A percentile compares a stretch with the other conserved stretches of the same genome.
phyloP scores from a whole-genome alignment of 495 filamentous ascomycete genomes.

The Aspergillus haitiensis region DNA sequence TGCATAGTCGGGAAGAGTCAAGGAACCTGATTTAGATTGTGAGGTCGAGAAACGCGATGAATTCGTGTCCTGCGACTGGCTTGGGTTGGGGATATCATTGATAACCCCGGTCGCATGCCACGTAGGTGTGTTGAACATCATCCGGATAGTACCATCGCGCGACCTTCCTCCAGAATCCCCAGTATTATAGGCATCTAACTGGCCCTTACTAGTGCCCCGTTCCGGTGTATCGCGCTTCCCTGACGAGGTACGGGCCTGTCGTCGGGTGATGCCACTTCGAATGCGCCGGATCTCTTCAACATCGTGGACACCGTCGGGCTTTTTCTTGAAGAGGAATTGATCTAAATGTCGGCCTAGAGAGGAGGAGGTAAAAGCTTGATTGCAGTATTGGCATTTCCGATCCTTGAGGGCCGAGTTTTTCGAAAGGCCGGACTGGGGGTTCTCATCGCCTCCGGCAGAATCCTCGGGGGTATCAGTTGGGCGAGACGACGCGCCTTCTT shows the following conservation, averaged over 20 bases:
- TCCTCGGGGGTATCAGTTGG: conserved; percentile 49
- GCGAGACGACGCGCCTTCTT: conserved; percentile 26
- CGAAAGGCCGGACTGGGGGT: conserved; percentile 30
- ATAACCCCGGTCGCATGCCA: conserved; percentile 84
- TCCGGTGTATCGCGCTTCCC: conserved; percentile 56
- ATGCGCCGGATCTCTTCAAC: conserved; percentile 82
- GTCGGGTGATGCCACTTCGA: conserved; percentile 77
- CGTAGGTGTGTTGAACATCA: conserved; percentile 60
- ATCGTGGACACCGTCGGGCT: conserved; percentile 84
- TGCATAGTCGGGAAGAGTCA: conserved; percentile 56
- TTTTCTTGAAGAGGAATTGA: conserved; percentile 84
- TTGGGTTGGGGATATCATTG: conserved; percentile 64
- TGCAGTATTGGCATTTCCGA: conserved; percentile 80
- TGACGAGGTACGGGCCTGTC: conserved; percentile 67
- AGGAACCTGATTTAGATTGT: conserved; percentile 45
- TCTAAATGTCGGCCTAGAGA: conserved; percentile 91
- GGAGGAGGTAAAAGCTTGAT: conserved; percentile 84
- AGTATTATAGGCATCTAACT: conserved; percentile 27
- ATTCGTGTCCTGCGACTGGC: conserved; percentile 36
- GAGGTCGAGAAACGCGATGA: conserved; percentile 41
- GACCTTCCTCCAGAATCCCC: conserved; percentile 32
- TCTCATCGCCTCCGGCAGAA: conserved; percentile 46
- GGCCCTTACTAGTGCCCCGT: conserved; percentile 30
- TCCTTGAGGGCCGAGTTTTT: conserved; percentile 64
- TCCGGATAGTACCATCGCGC: conserved; percentile 47